Evolutionary conservation across 164 flowering plant genomes (phyloP).

Genomic region (Taxillus chinensis): DNA sequence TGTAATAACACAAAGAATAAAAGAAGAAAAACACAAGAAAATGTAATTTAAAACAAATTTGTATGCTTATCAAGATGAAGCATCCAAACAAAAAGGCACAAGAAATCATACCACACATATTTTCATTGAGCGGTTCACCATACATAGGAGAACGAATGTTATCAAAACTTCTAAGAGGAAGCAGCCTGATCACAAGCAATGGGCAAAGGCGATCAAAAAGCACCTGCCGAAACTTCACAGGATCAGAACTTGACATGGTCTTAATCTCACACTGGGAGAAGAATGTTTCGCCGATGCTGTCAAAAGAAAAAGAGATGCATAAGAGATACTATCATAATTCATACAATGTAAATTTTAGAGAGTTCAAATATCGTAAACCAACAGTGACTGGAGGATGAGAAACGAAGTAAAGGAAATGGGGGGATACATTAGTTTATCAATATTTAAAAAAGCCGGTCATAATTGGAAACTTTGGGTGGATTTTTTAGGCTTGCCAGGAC

Average conservation of each 20-base stretch:
- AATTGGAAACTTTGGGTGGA: too few species aligned
- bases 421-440: too few species aligned
- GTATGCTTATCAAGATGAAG: not conserved
- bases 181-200: slow-evolving; percentile 61
- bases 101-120: slow-evolving; percentile 25
- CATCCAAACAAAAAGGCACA: not conserved
- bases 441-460: too few species aligned
- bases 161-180: slow-evolving; percentile 64
- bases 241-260: slow-evolving; percentile 16
- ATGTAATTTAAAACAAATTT: too few species aligned
- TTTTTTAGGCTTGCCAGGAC: too few species aligned
- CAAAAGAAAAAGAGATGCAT: not conserved
- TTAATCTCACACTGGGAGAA: slow-evolving; percentile 12
- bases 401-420: too few species aligned
- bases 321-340: too few species aligned
- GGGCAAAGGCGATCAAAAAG: slow-evolving; percentile 75
- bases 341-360: too few species aligned
- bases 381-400: too few species aligned
- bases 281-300: slow-evolving; percentile 30
- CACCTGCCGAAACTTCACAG: slow-evolving; percentile 21
- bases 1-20: too few species aligned
- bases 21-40: too few species aligned
- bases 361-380: too few species aligned
- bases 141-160: slow-evolving; percentile 43
- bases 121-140: slow-evolving; percentile 29